A percentile compares a stretch with the other conserved stretches of the same genome.
phyloP scores from a whole-genome alignment of 306 rosid species.

The Prunus salicina region DNA sequence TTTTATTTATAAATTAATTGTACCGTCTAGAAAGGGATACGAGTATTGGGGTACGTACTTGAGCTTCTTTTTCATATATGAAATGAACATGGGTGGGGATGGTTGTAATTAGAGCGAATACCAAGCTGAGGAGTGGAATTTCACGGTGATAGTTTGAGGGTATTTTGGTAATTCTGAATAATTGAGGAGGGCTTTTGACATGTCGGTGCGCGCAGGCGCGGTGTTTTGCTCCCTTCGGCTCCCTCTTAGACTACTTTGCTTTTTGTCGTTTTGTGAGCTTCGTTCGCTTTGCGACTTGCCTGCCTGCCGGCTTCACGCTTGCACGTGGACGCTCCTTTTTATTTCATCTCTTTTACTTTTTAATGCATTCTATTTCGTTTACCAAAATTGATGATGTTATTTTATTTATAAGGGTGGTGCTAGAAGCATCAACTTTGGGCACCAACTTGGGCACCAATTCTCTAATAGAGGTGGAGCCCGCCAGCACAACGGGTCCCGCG shows the following conservation, averaged over 20 bases:
- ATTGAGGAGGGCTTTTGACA: too few relatives aligned
- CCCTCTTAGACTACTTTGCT: background rate
- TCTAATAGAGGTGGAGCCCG: too few relatives aligned
- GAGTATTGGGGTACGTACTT: background rate
- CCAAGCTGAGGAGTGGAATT: background rate
- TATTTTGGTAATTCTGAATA: background rate
- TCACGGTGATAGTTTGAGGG: background rate
- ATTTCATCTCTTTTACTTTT: background rate
- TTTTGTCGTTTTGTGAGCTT: background rate
- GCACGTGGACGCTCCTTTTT: constrained; percentile 12
- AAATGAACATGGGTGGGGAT: background rate
- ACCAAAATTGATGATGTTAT: background rate
- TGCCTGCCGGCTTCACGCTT: background rate
- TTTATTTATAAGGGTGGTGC: background rate
- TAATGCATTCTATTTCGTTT: background rate
- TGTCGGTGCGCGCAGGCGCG: constrained; percentile 13
- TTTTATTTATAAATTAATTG: background rate
- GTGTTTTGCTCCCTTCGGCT: background rate
- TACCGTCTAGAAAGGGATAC: background rate
- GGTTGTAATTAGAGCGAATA: constrained; percentile 10
- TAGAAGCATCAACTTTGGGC: too few relatives aligned
- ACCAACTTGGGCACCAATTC: too few relatives aligned
- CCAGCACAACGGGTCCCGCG: too few relatives aligned
- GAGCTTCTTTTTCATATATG: background rate
- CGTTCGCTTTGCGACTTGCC: background rate